Base-by-base conservation (phyloP, 805 yeast genomes). In the Ogataea sp. region DNA sequence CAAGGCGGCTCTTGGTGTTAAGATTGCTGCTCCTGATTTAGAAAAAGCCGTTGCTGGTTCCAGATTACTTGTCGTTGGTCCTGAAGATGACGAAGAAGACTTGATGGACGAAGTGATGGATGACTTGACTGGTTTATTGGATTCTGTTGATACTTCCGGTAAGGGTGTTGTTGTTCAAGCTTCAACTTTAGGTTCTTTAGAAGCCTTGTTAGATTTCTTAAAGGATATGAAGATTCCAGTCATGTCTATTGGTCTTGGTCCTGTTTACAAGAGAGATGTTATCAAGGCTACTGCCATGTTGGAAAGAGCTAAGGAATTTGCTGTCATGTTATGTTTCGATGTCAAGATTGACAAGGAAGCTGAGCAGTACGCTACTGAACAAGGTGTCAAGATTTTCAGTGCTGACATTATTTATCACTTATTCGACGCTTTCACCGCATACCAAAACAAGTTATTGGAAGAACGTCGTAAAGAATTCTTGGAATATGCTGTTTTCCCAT, bases 1-100 rank as follows among this genome's bases (percentile, higher is more conserved):
- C 43, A 93, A 90, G 70, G 99, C 99, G 21, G 98, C 99, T 29
- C 73, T 93, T 51, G 99, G 99, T 77, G 97, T 93, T 41, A 89
- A 93, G 74, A 87, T 93, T 60, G 94, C 97, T 40, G 99, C 98
- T 31, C 86, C 86, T 59, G 98, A 93, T 59, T 76, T 93, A 51
- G 98, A 93, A 56, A 90, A 93, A 67, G 98, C 99, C 11, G 96
- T 93, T 58, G 97, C 99, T 35, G 99, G 99, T 68, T 93, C 98
- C 20, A 77, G 98, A 60, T 71, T 93, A 62, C 67, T 93, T 46
- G 90, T 90, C 52, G 97, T 89, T 48, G 96, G 96, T 33, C 95
- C 89, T 48, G 96, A 86, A 43, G 99, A 93, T 51, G 97, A 93
- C 52, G 98, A 93, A 68, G 98, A 93, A 45, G 97, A 90, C 43